Percentiles rank a stretch among this genome's conserved stretches.
Conservation (phyloP, 2,329 filamentous ascomycete species). For the Sarocladium oryzae region DNA sequence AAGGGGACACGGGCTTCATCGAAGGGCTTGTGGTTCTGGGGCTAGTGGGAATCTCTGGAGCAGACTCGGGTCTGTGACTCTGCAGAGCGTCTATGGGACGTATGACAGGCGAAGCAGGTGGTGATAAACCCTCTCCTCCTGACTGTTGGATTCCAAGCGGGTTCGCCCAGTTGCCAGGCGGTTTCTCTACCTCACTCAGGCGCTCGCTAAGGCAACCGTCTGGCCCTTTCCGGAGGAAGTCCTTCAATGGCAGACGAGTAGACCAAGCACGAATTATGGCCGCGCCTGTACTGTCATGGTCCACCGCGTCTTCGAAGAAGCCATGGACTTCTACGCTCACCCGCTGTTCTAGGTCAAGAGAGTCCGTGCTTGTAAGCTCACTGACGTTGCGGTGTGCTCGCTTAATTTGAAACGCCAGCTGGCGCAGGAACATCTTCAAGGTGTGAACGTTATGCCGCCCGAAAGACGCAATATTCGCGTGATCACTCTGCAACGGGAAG, state of each 20-base stretch:
- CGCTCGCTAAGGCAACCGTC: slow-evolving; percentile 48
- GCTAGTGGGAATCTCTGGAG: slow-evolving; percentile 15
- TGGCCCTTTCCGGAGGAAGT: slow-evolving; percentile 50
- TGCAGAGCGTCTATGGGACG: slow-evolving; percentile 20
- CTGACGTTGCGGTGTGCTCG: slow-evolving; percentile 25
- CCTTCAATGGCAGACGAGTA: slow-evolving; percentile 40
- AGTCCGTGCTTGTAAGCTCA: slow-evolving; percentile 29
- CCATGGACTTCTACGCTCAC: slow-evolving; percentile 51
- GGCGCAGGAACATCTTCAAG: slow-evolving; percentile 33
- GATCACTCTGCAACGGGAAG: slow-evolving; percentile 47
- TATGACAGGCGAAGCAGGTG: slow-evolving; percentile 23
- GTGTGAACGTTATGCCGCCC: slow-evolving; percentile 42
- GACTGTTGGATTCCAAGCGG: slow-evolving; percentile 24
- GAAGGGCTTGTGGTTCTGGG: slow-evolving; percentile 11
- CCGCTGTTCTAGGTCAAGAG: slow-evolving; percentile 42
- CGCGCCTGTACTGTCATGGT: slow-evolving; percentile 15
- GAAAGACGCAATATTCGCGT: slow-evolving; percentile 49
- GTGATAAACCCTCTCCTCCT: slow-evolving; percentile 15
- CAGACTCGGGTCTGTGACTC: slow-evolving; percentile 20
- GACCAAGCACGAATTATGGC: slow-evolving; percentile 41
- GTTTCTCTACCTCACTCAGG: slow-evolving; percentile 31
- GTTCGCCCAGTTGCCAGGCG: background rate
- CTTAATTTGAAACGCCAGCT: slow-evolving; percentile 25
- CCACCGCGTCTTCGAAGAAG: slow-evolving; percentile 51
- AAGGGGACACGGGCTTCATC: slow-evolving; percentile 21